Percentiles rank a stretch among this genome's conserved stretches.
These are phyloP conservation scores for Chalciporus pseudorubinellus DNA, from an alignment of 768 basidiomycete species.

Conservation along the genomic window DNA sequence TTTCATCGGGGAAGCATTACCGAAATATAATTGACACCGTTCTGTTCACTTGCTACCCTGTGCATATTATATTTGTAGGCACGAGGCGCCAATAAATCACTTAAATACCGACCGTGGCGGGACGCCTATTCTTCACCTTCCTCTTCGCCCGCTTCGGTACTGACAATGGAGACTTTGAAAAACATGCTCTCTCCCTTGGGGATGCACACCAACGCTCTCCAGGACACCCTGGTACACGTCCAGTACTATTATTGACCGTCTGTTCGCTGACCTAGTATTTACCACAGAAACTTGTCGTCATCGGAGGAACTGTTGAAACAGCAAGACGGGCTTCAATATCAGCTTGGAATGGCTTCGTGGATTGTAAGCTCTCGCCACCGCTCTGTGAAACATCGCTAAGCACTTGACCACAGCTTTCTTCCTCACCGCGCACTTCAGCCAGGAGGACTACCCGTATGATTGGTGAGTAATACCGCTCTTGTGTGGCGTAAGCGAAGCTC, in stretches of 20 bases:
- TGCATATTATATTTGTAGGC: slow-evolving; percentile 22
- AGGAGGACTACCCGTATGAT: slow-evolving; percentile 86
- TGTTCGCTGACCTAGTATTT: background rate
- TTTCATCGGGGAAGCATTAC: slow-evolving; percentile 27
- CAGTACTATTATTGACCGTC: background rate
- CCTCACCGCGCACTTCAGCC: slow-evolving; percentile 84
- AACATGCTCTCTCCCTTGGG: slow-evolving; percentile 69
- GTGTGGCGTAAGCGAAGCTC: background rate
- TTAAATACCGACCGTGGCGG: slow-evolving; percentile 40
- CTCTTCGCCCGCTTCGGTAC: slow-evolving; percentile 31
- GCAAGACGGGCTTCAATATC: slow-evolving; percentile 77
- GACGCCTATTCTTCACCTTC: slow-evolving; percentile 29
- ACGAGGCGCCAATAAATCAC: slow-evolving; percentile 34
- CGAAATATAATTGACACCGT: slow-evolving; percentile 33
- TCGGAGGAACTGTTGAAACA: slow-evolving; percentile 86
- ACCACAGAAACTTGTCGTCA: slow-evolving; percentile 79
- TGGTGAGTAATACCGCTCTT: slow-evolving; percentile 46
- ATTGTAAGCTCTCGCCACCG: slow-evolving; percentile 47
- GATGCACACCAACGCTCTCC: slow-evolving; percentile 65
- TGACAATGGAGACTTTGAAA: slow-evolving; percentile 66
- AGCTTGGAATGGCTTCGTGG: slow-evolving; percentile 88
- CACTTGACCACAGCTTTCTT: slow-evolving; percentile 61
- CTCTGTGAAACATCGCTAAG: slow-evolving; percentile 9
- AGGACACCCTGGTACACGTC: slow-evolving; percentile 69
- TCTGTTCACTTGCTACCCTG: slow-evolving; percentile 27